Base-by-base conservation (phyloP, 164 flowering plant genomes). In the Dillenia turbinata region DNA sequence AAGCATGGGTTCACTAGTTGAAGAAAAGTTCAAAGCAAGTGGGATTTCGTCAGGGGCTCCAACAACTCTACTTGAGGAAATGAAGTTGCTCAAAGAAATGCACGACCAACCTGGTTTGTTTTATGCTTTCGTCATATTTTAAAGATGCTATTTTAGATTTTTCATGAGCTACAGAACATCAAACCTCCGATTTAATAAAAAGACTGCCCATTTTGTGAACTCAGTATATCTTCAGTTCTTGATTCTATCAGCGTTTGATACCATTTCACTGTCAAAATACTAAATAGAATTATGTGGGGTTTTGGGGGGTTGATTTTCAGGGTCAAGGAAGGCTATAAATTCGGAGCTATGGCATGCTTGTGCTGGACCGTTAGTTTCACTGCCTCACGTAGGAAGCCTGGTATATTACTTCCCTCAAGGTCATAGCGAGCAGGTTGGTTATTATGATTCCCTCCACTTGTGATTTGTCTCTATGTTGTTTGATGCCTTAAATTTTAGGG, bases 311-410 rank as follows among this genome's bases (percentile, higher is more conserved):
- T 56, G 45, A 22, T 9, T 63, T 62, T 66, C 78, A 89, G 97
- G 87, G 40, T 63, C 64, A 17, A 69, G 77, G 62, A 94, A 83
- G 86, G 61, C 75, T 7, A 79, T 92, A 66, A 84, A 78, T 66
- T 88, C 98, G 0, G 97, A 90, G 89, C 75, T 95, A 57, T 95
- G 99, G 99, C 94, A 95, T 70, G 97, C 99, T 47, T 95, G 99
- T 72, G 99, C 98, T 45, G 99, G 99, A 9, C 99, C 99, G 9
- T 86, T 95, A 43, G 97, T 88, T 54, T 79, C 80, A 14, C 74
- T 95, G 78, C 99, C 99, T 66, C 96, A 85, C 71, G 77, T 88
- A 40, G 99, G 99, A 49, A 81, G 89, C 67, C 87, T 92, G 24
- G 92, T 82, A 16, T 88, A 84, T 71, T 95, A 95, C 74, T 92